Evolutionary conservation across 495 filamentous ascomycete genomes (phyloP), one percentile per base, ranked within the genome.

Genomic region (Aspergillus ellipticus): DNA sequence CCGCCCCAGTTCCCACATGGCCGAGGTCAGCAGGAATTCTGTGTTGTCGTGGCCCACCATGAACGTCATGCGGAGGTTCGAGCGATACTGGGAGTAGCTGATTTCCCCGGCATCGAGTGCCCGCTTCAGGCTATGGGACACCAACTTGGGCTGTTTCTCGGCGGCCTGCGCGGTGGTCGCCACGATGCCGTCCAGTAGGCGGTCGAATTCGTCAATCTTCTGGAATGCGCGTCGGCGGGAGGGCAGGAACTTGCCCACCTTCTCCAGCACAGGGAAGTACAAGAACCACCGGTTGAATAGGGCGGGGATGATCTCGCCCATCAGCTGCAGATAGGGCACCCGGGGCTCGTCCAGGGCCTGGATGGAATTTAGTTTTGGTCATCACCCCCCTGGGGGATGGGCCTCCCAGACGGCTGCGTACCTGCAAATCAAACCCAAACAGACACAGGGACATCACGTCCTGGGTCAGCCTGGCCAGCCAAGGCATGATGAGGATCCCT

Each of bases 251-350:
- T 35, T 49, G 4, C 63, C 63, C 49, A 65, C 67, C 24, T 59
- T 55, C 17, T 75, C 71, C 0, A 73, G 64, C 17, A 69, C 60
- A 2, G 73, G 73, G 51, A 74, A 74, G 54, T 67, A 73, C 50
- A 75, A 66, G 60, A 60, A 74, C 6, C 73, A 51, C 1, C 72
- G 73, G 37, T 71, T 72, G 66, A 74, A 76, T 15, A 74, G 69
- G 8, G 59, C 31, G 4, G 31, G 56, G 31, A 66, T 63, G 42
- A 68, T 59, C 22, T 39, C 39, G 5, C 21, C 19, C 33, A 64
- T 55, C 13, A 66, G 17, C 15, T 13, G 9, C 16, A 13, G 11
- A 35, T 46, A 35, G 2, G 48, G 33, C 31, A 57, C 37, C 6
- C 20, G n/a, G 39, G 35, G 31, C 22, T 55, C 52, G 20, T 55